Evolutionary conservation across 306 rosid genomes (phyloP), one percentile per base, ranked within the genome.

Genomic region (Glycine soja): DNA sequence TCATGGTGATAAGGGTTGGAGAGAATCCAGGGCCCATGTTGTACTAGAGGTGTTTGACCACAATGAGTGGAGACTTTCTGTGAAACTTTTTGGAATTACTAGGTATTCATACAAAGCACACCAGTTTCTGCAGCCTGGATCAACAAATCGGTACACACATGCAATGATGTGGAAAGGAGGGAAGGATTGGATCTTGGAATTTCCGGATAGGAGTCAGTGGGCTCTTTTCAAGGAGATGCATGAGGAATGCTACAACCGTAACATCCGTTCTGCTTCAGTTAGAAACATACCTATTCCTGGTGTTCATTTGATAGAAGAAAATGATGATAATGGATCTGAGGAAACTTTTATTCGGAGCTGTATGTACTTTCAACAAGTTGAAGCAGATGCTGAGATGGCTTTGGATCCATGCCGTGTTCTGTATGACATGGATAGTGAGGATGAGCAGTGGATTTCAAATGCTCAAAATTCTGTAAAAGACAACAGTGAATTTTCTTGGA

Each of bases 141-240:
- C 98, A 75, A 89, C 97, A 76, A 96, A 96, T 83, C 99, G 99
- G 57, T 93, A 79, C 68, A 90, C 99, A 3, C 98, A 96, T 92
- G 97, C 94, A 66, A 96, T 96, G 97, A 92, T 93, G 97, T 96
- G 99, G 99, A 96, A 92, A 85, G 99, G 97, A 82, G 99, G 91
- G 78, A 96, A 92, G 85, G 98, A 96, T 63, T 96, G 99, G 99
- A 82, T 30, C 80, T 86, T 96, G 90, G 99, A 96, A 90, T 96
- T 96, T 85, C 85, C 88, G 67, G 95, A 93, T 86, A 88, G 99
- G 86, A 90, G 90, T 66, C 99, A 95, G 74, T 95, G 99, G 98
- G 85, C 90, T 15, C 91, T 93, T 79, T 96, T 96, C 89, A 96
- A 92, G 87, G 97, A 90, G 90, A 89, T 96, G 97, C 94, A 96